phyloP scores from a whole-genome alignment of 768 basidiomycete species.

The Pulveroboletus frians region DNA sequence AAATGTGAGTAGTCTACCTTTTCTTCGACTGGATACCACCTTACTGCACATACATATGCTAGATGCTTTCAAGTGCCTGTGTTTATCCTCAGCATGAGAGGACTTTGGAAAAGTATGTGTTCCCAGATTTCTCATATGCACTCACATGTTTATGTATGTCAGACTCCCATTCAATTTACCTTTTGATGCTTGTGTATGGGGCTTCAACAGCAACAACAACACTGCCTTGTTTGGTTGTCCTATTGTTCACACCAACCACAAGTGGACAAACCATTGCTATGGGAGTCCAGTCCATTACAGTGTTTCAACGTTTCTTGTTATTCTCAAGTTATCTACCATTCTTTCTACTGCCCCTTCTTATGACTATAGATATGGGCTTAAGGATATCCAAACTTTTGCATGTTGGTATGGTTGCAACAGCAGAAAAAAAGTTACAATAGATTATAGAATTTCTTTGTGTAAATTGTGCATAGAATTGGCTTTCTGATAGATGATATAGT shows the following conservation, averaged over 20 bases:
- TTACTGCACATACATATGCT: not conserved
- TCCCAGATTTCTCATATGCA: not conserved
- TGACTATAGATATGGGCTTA: constrained; percentile 67
- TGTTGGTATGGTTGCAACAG: constrained; percentile 18
- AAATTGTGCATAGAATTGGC: no score
- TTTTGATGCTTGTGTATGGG: constrained; percentile 66
- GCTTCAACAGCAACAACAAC: constrained; percentile 78
- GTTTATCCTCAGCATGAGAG: constrained; percentile 63
- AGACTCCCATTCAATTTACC: constrained; percentile 52
- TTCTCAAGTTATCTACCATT: constrained; percentile 73
- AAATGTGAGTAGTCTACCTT: constrained; percentile 41
- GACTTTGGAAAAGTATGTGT: constrained; percentile 49
- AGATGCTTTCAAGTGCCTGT: constrained; percentile 70
- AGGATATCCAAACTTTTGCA: constrained; percentile 33
- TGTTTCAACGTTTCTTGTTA: constrained; percentile 50
- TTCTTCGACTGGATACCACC: not conserved
- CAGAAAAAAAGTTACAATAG: constrained; percentile 18
- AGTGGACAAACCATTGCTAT: constrained; percentile 28
- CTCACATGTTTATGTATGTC: not conserved
- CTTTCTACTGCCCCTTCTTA: constrained; percentile 62
- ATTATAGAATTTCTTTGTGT: not conserved
- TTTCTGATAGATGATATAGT: no score
- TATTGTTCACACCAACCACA: constrained; percentile 50
- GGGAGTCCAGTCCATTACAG: constrained; percentile 38
- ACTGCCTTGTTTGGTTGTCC: constrained; percentile 58